Evolutionary conservation across 306 rosid species (phyloP).

Genomic region (Dicorynia guianensis): DNA sequence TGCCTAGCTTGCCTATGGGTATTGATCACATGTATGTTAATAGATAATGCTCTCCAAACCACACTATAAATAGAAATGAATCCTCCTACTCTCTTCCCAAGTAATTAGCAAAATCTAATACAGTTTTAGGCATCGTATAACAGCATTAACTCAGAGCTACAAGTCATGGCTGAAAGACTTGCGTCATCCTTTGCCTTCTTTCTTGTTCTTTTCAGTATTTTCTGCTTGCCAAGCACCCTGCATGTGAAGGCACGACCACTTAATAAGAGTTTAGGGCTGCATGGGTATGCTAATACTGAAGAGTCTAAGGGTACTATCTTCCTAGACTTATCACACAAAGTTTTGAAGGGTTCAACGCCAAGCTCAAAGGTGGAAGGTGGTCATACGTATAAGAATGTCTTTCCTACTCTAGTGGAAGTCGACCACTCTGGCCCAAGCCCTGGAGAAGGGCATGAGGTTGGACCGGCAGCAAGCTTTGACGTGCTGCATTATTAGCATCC

Average conservation of each 20-base stretch:
- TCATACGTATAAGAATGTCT: not conserved
- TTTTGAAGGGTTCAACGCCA: slow-evolving; percentile 12
- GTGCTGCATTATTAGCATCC: no score
- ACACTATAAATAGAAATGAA: slow-evolving; percentile 41
- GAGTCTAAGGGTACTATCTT: slow-evolving; percentile 12
- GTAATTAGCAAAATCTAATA: not conserved
- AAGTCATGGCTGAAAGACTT: slow-evolving; percentile 37
- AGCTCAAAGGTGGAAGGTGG: not conserved
- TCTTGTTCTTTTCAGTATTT: slow-evolving; percentile 33
- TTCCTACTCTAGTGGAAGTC: not conserved
- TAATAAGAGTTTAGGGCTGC: slow-evolving; percentile 22
- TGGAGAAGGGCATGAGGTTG: slow-evolving; percentile 41
- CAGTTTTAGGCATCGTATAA: not conserved
- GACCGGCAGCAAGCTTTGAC: no score
- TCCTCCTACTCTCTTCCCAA: not conserved
- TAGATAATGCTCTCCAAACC: not conserved
- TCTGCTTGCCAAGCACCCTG: slow-evolving; percentile 24
- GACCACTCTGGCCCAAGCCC: slow-evolving; percentile 49
- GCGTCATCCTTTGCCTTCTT: slow-evolving; percentile 27
- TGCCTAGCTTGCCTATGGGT: not conserved
- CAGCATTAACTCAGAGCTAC: not conserved
- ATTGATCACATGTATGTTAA: not conserved
- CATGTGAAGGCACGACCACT: slow-evolving; percentile 44
- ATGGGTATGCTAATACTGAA: not conserved
- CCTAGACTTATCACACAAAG: not conserved